A percentile compares a stretch with the other conserved stretches of the same genome.
phyloP scores from a whole-genome alignment of 306 rosid species.

The Mimosa pudica region DNA sequence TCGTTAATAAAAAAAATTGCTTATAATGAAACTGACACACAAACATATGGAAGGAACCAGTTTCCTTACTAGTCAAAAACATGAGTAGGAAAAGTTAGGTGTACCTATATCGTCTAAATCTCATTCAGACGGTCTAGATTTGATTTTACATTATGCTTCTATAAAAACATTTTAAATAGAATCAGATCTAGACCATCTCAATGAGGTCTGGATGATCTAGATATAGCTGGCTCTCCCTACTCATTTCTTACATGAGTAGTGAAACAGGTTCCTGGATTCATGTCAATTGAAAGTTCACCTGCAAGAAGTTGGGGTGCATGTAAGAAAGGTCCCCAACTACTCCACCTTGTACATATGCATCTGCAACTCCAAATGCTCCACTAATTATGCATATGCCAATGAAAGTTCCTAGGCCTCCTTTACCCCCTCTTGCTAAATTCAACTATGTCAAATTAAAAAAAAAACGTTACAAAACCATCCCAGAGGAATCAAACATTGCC shows the following conservation, averaged over 20 bases:
- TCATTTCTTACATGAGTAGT: no score
- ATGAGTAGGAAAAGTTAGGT: no score
- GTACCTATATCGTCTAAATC: no score
- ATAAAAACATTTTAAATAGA: no score
- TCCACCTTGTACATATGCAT: constrained; percentile 89
- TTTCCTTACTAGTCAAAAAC: no score
- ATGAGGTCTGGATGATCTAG: no score
- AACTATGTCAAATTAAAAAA: constrained; percentile 48
- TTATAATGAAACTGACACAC: not conserved
- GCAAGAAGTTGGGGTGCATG: constrained; percentile 79
- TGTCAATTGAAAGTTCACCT: constrained; percentile 40
- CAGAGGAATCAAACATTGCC: constrained; percentile 8
- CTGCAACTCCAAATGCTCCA: constrained; percentile 83
- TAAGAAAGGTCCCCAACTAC: constrained; percentile 91
- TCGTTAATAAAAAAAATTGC: not conserved
- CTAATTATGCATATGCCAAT: constrained; percentile 70
- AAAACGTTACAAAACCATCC: not conserved
- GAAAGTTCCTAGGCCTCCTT: constrained; percentile 82
- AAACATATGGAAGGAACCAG: no score
- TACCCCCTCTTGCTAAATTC: constrained; percentile 89
- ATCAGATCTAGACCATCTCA: no score
- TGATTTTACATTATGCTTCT: no score
- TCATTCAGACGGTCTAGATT: no score
- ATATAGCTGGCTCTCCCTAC: no score
- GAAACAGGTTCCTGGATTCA: no score